Evolutionary conservation across 768 basidiomycete species (phyloP), one percentile per base, ranked within the genome.

Genomic region (Phlebiopsis gigantea): DNA sequence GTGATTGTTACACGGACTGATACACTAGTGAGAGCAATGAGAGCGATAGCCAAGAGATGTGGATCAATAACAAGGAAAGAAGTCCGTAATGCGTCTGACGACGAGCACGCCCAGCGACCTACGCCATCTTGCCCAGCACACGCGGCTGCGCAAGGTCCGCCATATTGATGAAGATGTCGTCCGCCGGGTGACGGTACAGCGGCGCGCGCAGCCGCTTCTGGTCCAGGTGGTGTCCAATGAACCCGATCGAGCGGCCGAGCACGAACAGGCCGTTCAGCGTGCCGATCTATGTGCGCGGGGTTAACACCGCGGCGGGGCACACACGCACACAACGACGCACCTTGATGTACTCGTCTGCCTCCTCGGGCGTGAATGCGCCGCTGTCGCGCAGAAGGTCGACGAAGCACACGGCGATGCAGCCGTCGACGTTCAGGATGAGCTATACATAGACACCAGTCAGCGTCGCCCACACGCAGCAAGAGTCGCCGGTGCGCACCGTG

Each of bases 341-440:
- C 77, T 91, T 94, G 78, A 93, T 93, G 79, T 98, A 98, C 73
- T 98, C 96, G 55, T 94, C 88, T 5, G 94, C 95, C 73, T 98
- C 96, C 57, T 98, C 95, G 10, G 87, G 80, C 1, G 89, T 92
- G 82, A 99, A 98, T 7, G 95, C 95, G 57, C 95, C 95, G 54
- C 82, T 85, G 71, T 94, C 92, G 39, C 88, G 84, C 61, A 97
- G 83, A 51, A 98, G 81, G 73, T 98, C 95, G 62, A 95, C 93
- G 79, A 97, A 97, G 77, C 90, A 95, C 59, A 92, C 94, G 42
- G 93, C 93, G 61, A 96, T 93, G 75, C 90, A 93, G 31, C 93
- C 94, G 61, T 97, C 95, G 62, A 98, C 93, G 75, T 98, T 98
- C 56, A 98, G 80, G 76, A 98, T 96, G 67, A 96, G 84, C 84